These are phyloP conservation scores for Kodamaea plutei DNA, from an alignment of 1,139 yeast species.

Conservation along the genomic window DNA sequence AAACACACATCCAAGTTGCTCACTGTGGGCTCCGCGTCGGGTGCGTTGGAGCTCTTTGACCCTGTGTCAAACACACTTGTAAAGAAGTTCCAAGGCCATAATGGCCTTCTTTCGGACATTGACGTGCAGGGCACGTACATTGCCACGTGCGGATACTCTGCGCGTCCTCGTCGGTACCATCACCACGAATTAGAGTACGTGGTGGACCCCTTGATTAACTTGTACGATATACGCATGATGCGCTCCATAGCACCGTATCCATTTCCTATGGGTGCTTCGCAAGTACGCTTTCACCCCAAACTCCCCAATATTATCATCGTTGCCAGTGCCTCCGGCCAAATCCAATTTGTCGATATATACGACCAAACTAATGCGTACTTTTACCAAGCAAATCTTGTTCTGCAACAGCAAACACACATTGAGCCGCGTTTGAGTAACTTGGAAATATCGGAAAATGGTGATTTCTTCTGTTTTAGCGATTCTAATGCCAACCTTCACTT, in stretches of 20 bases:
- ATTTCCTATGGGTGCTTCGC: conserved; percentile 87
- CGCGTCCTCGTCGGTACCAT: conserved; percentile 37
- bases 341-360: conserved; percentile 79
- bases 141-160: conserved; percentile 78
- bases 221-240: conserved; percentile 76
- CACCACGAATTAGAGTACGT: conserved; percentile 22
- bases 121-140: conserved; percentile 74
- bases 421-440: conserved; percentile 41
- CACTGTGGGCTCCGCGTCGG: conserved; percentile 64
- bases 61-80: conserved; percentile 52
- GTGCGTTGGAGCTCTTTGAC: conserved; percentile 75
- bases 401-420: conserved; percentile 17
- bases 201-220: conserved; percentile 76
- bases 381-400: conserved; percentile 57
- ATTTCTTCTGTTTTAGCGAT: conserved; percentile 68
- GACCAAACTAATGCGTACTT: conserved; percentile 66
- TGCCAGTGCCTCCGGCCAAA: conserved; percentile 73
- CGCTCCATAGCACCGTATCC: conserved; percentile 76
- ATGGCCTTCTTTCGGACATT: conserved; percentile 71
- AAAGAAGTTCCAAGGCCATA: conserved; percentile 66
- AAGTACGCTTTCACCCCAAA: conserved; percentile 81
- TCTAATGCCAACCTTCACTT: conserved; percentile 60
- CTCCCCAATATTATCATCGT: conserved; percentile 74
- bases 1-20: conserved; percentile 39
- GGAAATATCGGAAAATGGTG: conserved; percentile 78